A percentile compares a stretch with the other conserved stretches of the same genome.
Conservation (phyloP, 139 green algal genomes). For the Gonium pectorale region DNA sequence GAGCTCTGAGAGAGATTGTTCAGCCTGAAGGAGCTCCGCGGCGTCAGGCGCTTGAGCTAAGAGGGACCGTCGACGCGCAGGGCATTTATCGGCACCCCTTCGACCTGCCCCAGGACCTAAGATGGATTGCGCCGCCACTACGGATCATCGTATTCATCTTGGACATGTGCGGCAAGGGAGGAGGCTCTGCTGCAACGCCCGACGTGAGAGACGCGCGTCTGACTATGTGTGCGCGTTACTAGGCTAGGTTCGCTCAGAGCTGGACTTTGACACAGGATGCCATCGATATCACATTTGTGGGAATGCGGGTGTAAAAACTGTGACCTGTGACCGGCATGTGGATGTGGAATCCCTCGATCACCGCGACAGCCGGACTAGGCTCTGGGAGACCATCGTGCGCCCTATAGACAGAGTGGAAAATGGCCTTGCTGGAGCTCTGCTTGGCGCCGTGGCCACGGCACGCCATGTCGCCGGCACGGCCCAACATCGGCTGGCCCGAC, state of each 20-base stretch:
- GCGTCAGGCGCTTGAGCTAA: too few relatives aligned
- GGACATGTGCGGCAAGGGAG: conserved; percentile 32
- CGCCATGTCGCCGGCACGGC: too few relatives aligned
- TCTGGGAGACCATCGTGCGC: too few relatives aligned
- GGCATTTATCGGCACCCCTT: not conserved
- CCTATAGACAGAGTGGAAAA: too few relatives aligned
- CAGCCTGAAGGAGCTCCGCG: not conserved
- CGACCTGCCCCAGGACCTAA: not conserved
- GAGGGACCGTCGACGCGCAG: not conserved
- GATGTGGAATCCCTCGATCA: too few relatives aligned
- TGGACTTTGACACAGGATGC: not conserved
- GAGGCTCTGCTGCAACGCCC: not conserved
- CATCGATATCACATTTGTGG: too few relatives aligned
- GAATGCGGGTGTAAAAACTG: too few relatives aligned
- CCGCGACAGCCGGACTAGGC: too few relatives aligned
- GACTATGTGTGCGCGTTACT: not conserved
- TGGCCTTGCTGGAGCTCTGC: too few relatives aligned
- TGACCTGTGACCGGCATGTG: too few relatives aligned
- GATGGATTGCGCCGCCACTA: conserved; percentile 5
- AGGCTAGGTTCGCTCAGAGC: not conserved
- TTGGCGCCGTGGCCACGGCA: too few relatives aligned
- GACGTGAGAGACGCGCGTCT: not conserved
- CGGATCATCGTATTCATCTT: conserved; percentile 8
- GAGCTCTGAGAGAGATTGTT: not conserved
- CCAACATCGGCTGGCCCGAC: too few relatives aligned